Evolutionary conservation across 176 grass and related monocot genomes (phyloP).

Genomic region (Pontederia crassipes): DNA sequence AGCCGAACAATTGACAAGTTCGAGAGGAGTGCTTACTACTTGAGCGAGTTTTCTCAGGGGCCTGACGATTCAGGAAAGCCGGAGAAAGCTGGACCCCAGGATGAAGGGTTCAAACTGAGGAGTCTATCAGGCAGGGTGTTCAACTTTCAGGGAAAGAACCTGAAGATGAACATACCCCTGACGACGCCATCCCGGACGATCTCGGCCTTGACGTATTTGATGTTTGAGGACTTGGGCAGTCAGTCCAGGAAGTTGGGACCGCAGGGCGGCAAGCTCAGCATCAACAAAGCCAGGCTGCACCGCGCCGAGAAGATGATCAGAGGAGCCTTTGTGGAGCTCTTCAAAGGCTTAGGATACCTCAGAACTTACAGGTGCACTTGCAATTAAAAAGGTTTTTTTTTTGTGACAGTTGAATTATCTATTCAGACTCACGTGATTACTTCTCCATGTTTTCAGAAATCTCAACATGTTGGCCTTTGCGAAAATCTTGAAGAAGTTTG

Average conservation of each 20-base stretch:
- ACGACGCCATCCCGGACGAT: constrained; percentile 81
- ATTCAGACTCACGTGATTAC: too few species aligned
- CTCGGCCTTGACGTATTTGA: constrained; percentile 49
- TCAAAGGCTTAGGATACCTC: constrained; percentile 75
- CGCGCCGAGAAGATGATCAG: constrained; percentile 97
- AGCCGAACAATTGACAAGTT: neutral
- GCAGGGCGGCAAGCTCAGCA: constrained; percentile 44
- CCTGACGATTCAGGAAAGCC: constrained; percentile 32
- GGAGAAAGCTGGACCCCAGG: constrained; percentile 7
- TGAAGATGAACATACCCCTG: constrained; percentile 85
- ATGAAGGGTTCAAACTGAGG: constrained; percentile 35
- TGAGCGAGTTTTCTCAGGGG: constrained; percentile 23
- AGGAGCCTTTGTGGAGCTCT: constrained; percentile 75
- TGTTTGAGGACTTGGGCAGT: constrained; percentile 57
- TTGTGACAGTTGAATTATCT: too few species aligned
- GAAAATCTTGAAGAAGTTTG: constrained; percentile 97
- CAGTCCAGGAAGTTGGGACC: constrained; percentile 35
- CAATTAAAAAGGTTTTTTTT: neutral
- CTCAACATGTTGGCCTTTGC: constrained; percentile 94
- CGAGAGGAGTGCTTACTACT: constrained; percentile 25
- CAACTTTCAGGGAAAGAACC: constrained; percentile 63
- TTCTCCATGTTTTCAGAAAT: constrained; percentile 39
- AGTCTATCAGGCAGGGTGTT: constrained; percentile 50
- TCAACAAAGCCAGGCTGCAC: constrained; percentile 70
- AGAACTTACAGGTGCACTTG: constrained; percentile 55